Conservation (phyloP, 768 basidiomycete genomes). For the Boletus speciosus region DNA sequence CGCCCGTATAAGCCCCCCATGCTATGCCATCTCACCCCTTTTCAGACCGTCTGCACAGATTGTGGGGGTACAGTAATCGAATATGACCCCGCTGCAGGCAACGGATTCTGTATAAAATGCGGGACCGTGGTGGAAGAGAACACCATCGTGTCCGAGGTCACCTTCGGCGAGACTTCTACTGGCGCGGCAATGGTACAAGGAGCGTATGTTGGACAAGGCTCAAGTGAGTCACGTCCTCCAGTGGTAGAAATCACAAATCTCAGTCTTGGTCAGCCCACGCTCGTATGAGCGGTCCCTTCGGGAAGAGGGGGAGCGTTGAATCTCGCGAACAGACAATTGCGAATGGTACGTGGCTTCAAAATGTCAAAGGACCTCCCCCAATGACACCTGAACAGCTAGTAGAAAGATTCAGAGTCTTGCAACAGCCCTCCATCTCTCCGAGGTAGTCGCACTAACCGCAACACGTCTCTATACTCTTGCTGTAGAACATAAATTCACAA, state of each 20-base stretch:
- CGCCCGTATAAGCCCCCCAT: background rate
- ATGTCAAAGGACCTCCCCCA: background rate
- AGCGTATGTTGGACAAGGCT: slow-evolving; percentile 84
- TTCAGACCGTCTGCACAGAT: slow-evolving; percentile 63
- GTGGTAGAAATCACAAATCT: background rate
- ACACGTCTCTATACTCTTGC: slow-evolving; percentile 89
- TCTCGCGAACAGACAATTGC: slow-evolving; percentile 89
- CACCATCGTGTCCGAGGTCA: slow-evolving; percentile 88
- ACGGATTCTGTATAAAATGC: slow-evolving; percentile 81
- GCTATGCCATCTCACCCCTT: background rate
- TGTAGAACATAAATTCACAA: slow-evolving; percentile 90
- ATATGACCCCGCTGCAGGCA: slow-evolving; percentile 80
- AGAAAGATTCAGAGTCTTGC: slow-evolving; percentile 83
- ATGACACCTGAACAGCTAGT: slow-evolving; percentile 49
- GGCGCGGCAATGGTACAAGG: slow-evolving; percentile 97
- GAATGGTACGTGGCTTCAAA: slow-evolving; percentile 55
- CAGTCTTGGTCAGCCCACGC: slow-evolving; percentile 58
- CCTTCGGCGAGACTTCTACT: slow-evolving; percentile 88
- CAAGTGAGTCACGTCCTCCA: slow-evolving; percentile 57
- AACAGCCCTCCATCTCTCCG: slow-evolving; percentile 71
- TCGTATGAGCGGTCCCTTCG: slow-evolving; percentile 77
- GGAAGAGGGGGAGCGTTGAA: slow-evolving; percentile 73
- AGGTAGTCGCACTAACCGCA: slow-evolving; percentile 76
- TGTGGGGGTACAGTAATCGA: slow-evolving; percentile 84
- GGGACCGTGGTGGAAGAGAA: slow-evolving; percentile 92